Conservation (phyloP, 2,329 filamentous ascomycete species). For the Penicillium sp. region DNA sequence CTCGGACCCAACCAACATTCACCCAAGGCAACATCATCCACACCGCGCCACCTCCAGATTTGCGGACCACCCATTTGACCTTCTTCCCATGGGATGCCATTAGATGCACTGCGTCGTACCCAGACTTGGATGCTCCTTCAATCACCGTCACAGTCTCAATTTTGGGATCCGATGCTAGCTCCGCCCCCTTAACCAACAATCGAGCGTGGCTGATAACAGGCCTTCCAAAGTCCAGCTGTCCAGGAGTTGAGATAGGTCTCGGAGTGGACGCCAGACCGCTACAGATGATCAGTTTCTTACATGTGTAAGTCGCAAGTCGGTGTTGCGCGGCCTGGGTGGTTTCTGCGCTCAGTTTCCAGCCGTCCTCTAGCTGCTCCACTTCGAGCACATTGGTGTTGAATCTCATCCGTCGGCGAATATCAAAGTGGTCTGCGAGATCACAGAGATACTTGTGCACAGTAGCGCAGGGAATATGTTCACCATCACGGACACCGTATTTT, state of each 20-base stretch:
- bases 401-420: no score
- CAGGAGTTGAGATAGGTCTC: background rate
- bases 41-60: background rate
- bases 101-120: background rate
- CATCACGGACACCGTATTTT: no score
- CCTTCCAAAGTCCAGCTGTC: background rate
- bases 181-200: background rate
- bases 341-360: no score
- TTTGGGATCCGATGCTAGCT: background rate
- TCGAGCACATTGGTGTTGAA: no score
- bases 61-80: background rate
- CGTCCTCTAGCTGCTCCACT: no score
- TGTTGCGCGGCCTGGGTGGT: no score
- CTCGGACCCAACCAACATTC: background rate
- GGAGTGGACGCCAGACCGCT: background rate
- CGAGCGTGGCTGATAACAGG: background rate
- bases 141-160: background rate
- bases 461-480: no score
- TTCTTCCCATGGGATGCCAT: background rate
- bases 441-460: no score
- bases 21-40: background rate
- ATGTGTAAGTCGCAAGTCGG: no score
- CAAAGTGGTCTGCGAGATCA: no score
- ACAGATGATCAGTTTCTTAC: no score
- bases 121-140: background rate